These are phyloP conservation scores for Boletus edulis DNA, from an alignment of 768 basidiomycete species.

Conservation along the genomic window DNA sequence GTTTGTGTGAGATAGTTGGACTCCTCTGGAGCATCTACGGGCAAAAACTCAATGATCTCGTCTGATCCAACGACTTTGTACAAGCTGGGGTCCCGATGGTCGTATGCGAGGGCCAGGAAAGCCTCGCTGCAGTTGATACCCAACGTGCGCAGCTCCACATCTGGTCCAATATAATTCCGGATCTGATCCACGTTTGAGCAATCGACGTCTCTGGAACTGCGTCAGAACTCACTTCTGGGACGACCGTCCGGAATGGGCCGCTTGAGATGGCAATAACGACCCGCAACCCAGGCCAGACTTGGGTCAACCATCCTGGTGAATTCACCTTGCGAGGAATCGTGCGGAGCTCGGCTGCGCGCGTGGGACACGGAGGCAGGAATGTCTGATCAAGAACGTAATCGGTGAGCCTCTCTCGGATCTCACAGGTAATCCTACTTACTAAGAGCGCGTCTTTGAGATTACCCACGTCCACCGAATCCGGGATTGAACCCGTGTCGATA, in stretches of 20 bases:
- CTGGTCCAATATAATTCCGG: conserved; percentile 14
- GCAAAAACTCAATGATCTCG: conserved; percentile 23
- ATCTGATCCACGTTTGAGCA: conserved; percentile 5
- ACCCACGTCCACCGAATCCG: conserved; percentile 10
- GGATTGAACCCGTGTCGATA: conserved; percentile 15
- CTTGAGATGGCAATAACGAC: conserved; percentile 20
- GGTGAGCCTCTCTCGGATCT: background rate
- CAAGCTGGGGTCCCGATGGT: conserved; percentile 20
- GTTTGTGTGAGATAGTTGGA: conserved; percentile 16
- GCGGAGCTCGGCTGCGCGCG: conserved; percentile 18
- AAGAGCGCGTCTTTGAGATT: conserved; percentile 14
- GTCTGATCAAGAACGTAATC: background rate
- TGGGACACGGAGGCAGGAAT: conserved; percentile 15
- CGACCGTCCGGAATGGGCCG: conserved; percentile 21
- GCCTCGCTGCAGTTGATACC: conserved; percentile 25
- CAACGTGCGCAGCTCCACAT: conserved; percentile 19
- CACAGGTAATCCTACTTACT: background rate
- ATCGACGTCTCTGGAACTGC: background rate
- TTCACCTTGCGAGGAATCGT: conserved; percentile 1
- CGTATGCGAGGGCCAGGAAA: conserved; percentile 22
- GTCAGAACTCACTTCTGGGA: conserved; percentile 15
- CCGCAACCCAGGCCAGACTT: conserved; percentile 18
- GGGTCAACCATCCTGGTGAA: conserved; percentile 18
- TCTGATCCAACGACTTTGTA: conserved; percentile 25
- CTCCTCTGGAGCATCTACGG: conserved; percentile 20